Evolutionary conservation across 2,329 filamentous ascomycete genomes (phyloP).

Genomic region (Alternaria sp.): DNA sequence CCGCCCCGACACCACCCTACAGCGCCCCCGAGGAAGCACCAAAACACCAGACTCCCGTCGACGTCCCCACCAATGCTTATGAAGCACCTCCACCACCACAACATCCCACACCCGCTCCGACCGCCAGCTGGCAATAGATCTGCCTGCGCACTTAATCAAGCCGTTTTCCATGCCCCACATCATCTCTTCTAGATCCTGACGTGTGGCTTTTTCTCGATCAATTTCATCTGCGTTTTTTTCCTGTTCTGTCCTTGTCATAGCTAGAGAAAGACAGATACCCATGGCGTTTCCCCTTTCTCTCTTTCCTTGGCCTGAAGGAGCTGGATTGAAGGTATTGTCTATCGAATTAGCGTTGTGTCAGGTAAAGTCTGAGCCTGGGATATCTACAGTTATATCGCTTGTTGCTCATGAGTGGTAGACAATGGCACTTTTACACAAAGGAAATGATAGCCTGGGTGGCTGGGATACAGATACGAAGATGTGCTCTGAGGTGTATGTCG

Average conservation of each 20-base stretch:
- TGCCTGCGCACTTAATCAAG: neutral
- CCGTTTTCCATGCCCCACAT: neutral
- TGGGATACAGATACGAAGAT: neutral
- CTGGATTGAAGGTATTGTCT: neutral
- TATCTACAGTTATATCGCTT: neutral
- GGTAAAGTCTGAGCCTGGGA: neutral
- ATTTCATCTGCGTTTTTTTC: too few species aligned
- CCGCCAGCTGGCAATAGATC: slow-evolving; percentile 26
- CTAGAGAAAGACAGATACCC: slow-evolving; percentile 11
- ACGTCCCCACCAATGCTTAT: neutral
- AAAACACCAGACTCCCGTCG: slow-evolving; percentile 3
- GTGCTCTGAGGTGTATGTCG: neutral
- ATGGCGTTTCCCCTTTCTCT: slow-evolving; percentile 1
- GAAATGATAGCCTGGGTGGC: neutral
- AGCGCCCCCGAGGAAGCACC: slow-evolving; percentile 23
- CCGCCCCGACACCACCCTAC: slow-evolving; percentile 32
- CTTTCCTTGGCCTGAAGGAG: too few species aligned
- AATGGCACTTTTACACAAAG: neutral
- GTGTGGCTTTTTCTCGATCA: too few species aligned
- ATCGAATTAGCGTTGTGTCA: neutral
- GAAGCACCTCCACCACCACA: neutral
- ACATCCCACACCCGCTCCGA: neutral
- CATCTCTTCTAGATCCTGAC: too few species aligned
- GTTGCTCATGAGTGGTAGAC: neutral
- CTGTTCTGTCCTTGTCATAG: neutral